Percentiles rank a stretch among this genome's conserved stretches.
These are phyloP conservation scores for Pyricularia pennisetigena DNA, from an alignment of 2,329 filamentous ascomycete species.

Conservation along the genomic window DNA sequence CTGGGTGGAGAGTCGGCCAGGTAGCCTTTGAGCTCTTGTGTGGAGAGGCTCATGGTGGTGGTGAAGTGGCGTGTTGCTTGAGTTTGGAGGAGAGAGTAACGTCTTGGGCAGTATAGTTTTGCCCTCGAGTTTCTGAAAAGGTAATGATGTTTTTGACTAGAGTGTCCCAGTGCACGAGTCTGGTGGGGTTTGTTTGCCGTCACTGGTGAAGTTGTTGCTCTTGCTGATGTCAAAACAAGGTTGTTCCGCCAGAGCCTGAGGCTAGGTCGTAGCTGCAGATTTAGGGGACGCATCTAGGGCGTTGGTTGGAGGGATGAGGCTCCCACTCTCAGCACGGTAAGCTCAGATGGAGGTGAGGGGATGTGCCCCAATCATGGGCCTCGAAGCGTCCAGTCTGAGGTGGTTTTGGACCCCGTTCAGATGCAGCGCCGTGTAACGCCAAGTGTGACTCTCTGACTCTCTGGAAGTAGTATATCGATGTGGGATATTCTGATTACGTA, in stretches of 20 bases:
- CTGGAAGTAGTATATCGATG: neutral
- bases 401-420: neutral
- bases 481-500: neutral
- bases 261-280: neutral
- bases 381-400: neutral
- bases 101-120: neutral
- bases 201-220: neutral
- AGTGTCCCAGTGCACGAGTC: neutral
- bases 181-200: neutral
- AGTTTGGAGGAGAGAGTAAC: neutral
- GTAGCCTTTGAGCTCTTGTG: slow-evolving; percentile 61
- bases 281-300: neutral
- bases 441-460: neutral
- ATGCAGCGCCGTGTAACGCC: neutral
- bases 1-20: slow-evolving; percentile 85
- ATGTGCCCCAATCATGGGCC: neutral
- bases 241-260: neutral
- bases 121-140: neutral
- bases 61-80: slow-evolving; percentile 5
- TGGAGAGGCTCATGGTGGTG: slow-evolving; percentile 38
- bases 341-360: neutral
- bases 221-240: neutral
- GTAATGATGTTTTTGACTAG: neutral
- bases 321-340: neutral
- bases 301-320: neutral